Conservation (phyloP, 2,329 filamentous ascomycete species). For the Xylaria sp. region DNA sequence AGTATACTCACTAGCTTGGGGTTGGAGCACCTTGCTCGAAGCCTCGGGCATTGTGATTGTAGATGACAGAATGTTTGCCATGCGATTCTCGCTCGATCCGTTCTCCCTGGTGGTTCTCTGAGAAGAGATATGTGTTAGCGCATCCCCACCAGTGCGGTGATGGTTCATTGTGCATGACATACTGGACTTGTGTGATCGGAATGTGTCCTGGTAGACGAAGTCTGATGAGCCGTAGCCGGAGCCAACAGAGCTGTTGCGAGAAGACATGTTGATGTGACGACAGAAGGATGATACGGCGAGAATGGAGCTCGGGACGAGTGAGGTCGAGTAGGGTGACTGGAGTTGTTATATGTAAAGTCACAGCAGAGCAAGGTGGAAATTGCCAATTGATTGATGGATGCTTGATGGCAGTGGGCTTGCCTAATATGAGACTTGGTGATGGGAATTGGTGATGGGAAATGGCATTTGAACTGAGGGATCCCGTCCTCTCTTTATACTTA, state of each 20-base stretch:
- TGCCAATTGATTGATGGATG: conserved; percentile 10
- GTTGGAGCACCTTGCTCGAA: conserved; percentile 22
- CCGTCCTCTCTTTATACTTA: not conserved
- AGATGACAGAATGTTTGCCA: not conserved
- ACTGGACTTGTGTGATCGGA: conserved; percentile 25
- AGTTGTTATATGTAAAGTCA: not conserved
- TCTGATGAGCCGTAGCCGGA: not conserved
- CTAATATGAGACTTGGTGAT: conserved; percentile 4
- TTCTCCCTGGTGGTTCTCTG: conserved; percentile 23
- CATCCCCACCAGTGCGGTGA: not conserved
- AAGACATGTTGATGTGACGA: conserved; percentile 22
- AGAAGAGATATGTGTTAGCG: conserved; percentile 12
- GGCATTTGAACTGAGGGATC: conserved; percentile 9
- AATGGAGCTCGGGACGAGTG: not conserved
- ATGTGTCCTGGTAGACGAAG: conserved; percentile 4
- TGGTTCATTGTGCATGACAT: conserved; percentile 2
- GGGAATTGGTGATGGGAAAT: conserved; percentile 3
- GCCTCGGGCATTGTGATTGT: conserved; percentile 28
- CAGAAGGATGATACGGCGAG: not conserved
- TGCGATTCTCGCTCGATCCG: not conserved
- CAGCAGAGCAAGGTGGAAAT: conserved; percentile 1
- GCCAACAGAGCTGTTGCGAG: conserved; percentile 6
- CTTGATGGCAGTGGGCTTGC: not conserved
- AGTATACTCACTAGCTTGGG: conserved; percentile 31
- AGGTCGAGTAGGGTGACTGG: not conserved